Evolutionary conservation across 2,329 filamentous ascomycete genomes (phyloP), one percentile per base, ranked within the genome.

Genomic region (Exserohilum turcica): DNA sequence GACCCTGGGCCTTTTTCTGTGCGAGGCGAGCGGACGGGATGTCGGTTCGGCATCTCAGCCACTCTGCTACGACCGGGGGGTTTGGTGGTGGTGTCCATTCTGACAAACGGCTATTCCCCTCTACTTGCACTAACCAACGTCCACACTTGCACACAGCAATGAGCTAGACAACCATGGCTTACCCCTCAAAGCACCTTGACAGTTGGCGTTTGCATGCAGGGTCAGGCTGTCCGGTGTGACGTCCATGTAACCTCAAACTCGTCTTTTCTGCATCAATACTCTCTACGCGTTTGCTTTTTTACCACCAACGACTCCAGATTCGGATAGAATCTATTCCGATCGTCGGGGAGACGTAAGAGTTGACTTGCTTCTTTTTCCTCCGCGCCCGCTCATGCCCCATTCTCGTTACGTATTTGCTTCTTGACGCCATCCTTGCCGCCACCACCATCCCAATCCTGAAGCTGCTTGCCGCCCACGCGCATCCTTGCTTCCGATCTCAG

Each of bases 21-120:
- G 46, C 40, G 39, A 50, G 44, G 40, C 51, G 46, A 50, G 51
- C 52, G 52, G 52, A 38, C 46, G 52, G 52, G 36, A 54, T 21
- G 35, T 36, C 52, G 35, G 36, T 42, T 51, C 31, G 47, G 38
- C 40, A 40, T n/a, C 27, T 46, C 47, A 45, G 40, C 51, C 51
- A 44, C 51, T n/a, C 28, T 15, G 10, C n/a, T 12, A 38, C 37
- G 29, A 50, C 51, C 35, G 29, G 51, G 46, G 51, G 9, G 13
- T 18, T n/a, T n/a, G n/a, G n/a, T n/a, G n/a, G n/a, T n/a, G n/a
- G 16, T 16, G n/a, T n/a, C 21, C n/a, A 28, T n/a, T 24, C 19
- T 33, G 21, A 51, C 48, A 44, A 46, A 45, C 49, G 10, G 33
- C 51, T 54, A 54, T 54, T 49, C 51, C 51, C 15, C 39, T 54